Percentiles rank a stretch among this genome's conserved stretches.
These are phyloP conservation scores for Xylaria venustula DNA, from an alignment of 495 filamentous ascomycete genomes.

Conservation along the genomic window DNA sequence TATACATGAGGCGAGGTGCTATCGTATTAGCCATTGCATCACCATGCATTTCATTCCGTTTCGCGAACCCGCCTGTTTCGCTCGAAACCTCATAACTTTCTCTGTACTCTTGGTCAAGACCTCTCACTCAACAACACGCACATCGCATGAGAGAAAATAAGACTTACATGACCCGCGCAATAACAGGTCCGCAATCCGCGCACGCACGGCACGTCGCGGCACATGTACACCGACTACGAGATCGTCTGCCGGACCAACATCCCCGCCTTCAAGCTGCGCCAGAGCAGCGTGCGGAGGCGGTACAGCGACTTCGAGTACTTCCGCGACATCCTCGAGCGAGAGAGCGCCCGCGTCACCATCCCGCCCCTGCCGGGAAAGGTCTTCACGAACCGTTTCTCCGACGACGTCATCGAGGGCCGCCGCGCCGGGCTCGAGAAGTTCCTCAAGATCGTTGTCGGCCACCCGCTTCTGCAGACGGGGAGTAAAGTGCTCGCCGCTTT, in stretches of 20 bases:
- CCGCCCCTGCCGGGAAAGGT: conserved; percentile 96
- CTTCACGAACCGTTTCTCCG: conserved; percentile 96
- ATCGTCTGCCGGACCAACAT: conserved; percentile 97
- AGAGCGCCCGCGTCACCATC: conserved; percentile 90
- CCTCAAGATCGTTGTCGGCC: conserved; percentile 94
- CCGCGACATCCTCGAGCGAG: conserved; percentile 95
- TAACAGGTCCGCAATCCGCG: conserved; percentile 86
- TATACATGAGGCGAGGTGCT: too few species aligned
- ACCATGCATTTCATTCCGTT: too few species aligned
- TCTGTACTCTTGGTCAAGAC: too few species aligned
- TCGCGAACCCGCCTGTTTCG: too few species aligned
- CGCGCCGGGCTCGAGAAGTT: conserved; percentile 92
- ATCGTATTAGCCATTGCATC: too few species aligned
- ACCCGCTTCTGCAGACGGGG: conserved; percentile 94
- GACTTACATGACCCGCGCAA: neutral
- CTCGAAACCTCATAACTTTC: too few species aligned
- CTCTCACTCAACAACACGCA: too few species aligned
- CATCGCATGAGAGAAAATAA: too few species aligned
- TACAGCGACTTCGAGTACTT: conserved; percentile 99
- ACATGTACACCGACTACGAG: conserved; percentile 99
- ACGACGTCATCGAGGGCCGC: conserved; percentile 96
- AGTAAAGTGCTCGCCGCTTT: conserved; percentile 94
- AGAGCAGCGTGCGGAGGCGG: conserved; percentile 82
- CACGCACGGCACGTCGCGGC: conserved; percentile 89
- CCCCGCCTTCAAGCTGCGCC: conserved; percentile 88